Evolutionary conservation across 805 yeast genomes (phyloP), one percentile per base, ranked within the genome.

Genomic region (Candida gorgasii): DNA sequence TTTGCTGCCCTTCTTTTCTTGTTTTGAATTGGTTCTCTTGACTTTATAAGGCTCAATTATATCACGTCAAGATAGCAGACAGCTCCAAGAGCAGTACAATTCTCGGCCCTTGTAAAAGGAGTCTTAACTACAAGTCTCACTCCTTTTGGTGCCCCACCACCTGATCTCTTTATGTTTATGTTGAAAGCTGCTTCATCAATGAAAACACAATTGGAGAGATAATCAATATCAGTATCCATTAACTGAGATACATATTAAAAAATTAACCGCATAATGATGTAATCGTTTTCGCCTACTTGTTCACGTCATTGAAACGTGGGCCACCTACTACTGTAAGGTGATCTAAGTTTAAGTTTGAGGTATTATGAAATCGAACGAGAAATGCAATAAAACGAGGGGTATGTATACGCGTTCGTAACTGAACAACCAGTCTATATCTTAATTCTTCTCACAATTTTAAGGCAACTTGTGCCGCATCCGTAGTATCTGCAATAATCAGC

Each of bases 241-340:
- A n/a, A n/a, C n/a, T n/a, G n/a, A n/a, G n/a, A n/a, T n/a, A n/a
- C n/a, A n/a, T n/a, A n/a, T n/a, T n/a, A n/a, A n/a, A n/a, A n/a
- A n/a, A n/a, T n/a, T n/a, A n/a, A n/a, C n/a, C n/a, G n/a, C 49
- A 35, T 26, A 26, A 26, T 26, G 28, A 26, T 26, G 28, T 8
- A 26, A 11, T 22, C 28, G n/a, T 26, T 26, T 26, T 26, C 5
- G n/a, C 28, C 28, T 11, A 26, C 28, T 26, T 26, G 28, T 26
- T 26, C 28, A 26, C 28, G 28, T 26, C 28, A 26, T 26, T 26
- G 28, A 26, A 26, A 26, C n/a, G 28, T 26, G 28, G 28, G 13
- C 28, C 28, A 26, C 28, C 28, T 26, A 6, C n/a, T 26, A 11
- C 8, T 26, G 28, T n/a, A 26, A 26, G 28, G 28, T 26, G n/a